Base-by-base conservation (phyloP, 2,329 filamentous ascomycete species). In the Balansia obtecta region DNA sequence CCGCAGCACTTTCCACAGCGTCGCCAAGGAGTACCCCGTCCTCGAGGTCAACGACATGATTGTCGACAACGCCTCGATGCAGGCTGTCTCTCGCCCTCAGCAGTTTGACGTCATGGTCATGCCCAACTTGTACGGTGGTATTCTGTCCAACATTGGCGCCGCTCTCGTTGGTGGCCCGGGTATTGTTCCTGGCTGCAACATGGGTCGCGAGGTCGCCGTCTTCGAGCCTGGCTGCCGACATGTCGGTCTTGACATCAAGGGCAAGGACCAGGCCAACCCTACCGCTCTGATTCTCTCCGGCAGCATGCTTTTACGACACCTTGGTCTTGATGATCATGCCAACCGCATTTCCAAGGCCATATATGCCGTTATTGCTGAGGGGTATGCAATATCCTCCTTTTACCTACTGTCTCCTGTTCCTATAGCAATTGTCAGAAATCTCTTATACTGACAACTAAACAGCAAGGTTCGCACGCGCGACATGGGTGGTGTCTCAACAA, bases 81-180 rank as follows among this genome's bases (percentile, higher is more conserved):
- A 98, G 78, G 94, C 89, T 68, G 93, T 98, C 61, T 90, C 88
- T 60, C 80, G 82, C 59, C 93, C 93, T 55, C 93, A 97, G 75
- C 93, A 98, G 73, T 98, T 98, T 68, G 93, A 98, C 70, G 93
- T 98, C 63, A 88, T 98, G 85, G 93, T 98, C 70, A 97, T 97
- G 90, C 93, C 93, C 65, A 98, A 98, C 79, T 76, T 97, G 66
- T 97, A 97, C 80, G 91, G 91, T 71, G 90, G 91, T 68, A 98
- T 98, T 64, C 79, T 98, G 59, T 97, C 93, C 76, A 98, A 98
- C 81, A 94, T 98, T 65, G 91, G 90, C 60, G 91, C 93, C 63
- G 93, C 91, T 57, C 86, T 98, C 39, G 93, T 98, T 60, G 93
- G 93, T 68, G 93, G 93, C 49, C 91, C 93, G 50, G 93, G 93